Conservation (phyloP, 106 monocot species). For the Phalaenopsis equestris region DNA sequence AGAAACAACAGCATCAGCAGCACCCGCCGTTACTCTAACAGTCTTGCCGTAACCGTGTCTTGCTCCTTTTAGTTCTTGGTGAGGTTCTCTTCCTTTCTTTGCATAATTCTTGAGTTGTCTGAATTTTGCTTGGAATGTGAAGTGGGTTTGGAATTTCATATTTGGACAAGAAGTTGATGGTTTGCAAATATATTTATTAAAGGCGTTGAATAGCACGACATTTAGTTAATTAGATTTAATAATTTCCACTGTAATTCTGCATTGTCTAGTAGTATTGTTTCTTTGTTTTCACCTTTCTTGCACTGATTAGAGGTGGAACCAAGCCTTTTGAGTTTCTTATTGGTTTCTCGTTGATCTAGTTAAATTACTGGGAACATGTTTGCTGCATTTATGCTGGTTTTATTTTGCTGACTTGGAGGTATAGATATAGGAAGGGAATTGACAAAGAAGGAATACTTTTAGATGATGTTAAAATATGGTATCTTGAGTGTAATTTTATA, state of each 20-base stretch:
- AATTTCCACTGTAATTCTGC: not conserved
- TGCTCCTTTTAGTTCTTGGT: not conserved
- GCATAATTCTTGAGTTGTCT: not conserved
- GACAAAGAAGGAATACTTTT: not conserved
- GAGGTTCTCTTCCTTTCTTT: not conserved
- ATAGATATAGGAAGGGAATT: not conserved
- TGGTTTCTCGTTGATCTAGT: not conserved
- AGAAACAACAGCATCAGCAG: slow-evolving; percentile 4
- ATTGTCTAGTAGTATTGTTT: not conserved
- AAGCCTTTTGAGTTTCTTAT: not conserved
- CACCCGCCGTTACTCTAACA: not conserved
- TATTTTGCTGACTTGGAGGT: not conserved
- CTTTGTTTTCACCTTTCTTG: not conserved
- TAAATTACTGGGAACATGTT: not conserved
- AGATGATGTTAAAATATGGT: too few relatives aligned
- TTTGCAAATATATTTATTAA: not conserved
- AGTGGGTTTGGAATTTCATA: not conserved
- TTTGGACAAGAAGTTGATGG: not conserved
- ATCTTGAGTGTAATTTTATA: too few relatives aligned
- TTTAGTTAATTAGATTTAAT: not conserved
- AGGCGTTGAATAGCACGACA: not conserved
- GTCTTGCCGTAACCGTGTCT: not conserved
- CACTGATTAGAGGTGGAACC: not conserved
- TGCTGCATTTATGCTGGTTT: not conserved
- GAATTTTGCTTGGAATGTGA: too few relatives aligned